Evolutionary conservation across 1,139 yeast species (phyloP), one percentile per base, ranked within the genome.

Genomic region (Diutina siamensis): DNA sequence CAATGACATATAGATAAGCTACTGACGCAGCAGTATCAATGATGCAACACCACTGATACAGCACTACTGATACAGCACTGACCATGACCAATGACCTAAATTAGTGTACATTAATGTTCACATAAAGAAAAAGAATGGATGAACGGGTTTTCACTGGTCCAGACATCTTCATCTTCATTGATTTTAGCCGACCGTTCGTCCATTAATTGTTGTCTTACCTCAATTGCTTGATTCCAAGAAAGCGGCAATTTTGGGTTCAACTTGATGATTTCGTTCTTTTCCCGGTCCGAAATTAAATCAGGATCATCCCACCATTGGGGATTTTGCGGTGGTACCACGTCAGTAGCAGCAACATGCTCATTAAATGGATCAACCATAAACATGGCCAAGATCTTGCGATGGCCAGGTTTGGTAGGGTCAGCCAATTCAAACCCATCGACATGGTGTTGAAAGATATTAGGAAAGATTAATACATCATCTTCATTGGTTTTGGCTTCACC

Each of bases 351-450:
- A 1, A 67, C 67, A 17, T 46, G 46, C 3, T 59, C 53, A 47
- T 67, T 62, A 50, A 55, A 50, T 1, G 74, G 74, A 50, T 69
- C 74, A 28, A 61, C 64, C 10, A 70, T 27, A 48, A 69, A 70
- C 51, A 67, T 64, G 47, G 73, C 67, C 47, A 70, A 55, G 42
- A 70, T 68, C 52, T 65, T 67, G 35, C 74, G 55, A 49, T 61
- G 63, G 2, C 75, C 75, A 0, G 61, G 58, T 47, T 60, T 67
- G 5, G 63, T 48, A 45, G 53, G 53, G 49, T 70, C 74, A 5
- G 49, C 49, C 47, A 70, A 62, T 44, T 60, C 61, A 53, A 71
- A 71, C 3, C 64, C 59, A 45, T 63, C 67, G 15, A 70, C 72
- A 41, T 57, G 64, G 51, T 69, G 75, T 52, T 69, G 75, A 46